Percentiles rank a stretch among this genome's conserved stretches.
Conservation (phyloP, 1,284 basidiomycete genomes). For the Leccinum insolens region DNA sequence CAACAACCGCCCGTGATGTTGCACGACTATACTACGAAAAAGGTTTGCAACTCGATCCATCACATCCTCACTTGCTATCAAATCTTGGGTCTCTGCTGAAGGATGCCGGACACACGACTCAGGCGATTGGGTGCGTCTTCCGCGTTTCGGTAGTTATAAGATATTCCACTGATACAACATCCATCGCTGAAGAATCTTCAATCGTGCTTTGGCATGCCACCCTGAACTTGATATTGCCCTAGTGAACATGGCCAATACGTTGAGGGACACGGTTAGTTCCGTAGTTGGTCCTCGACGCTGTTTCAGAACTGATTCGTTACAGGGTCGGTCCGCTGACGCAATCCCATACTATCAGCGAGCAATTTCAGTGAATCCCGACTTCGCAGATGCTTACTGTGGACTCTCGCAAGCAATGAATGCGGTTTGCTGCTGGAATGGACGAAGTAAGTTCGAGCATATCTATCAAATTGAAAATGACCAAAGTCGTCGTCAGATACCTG, state of each 20-base stretch:
- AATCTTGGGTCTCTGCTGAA: slow-evolving; percentile 65
- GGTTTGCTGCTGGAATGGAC: slow-evolving; percentile 59
- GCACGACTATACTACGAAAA: slow-evolving; percentile 58
- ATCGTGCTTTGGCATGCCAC: slow-evolving; percentile 51
- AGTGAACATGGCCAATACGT: slow-evolving; percentile 63
- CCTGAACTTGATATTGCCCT: slow-evolving; percentile 64
- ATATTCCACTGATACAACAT: slow-evolving; percentile 10
- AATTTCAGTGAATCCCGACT: slow-evolving; percentile 51
- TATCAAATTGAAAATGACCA: slow-evolving; percentile 22
- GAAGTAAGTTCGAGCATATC: slow-evolving; percentile 33
- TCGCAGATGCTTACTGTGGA: slow-evolving; percentile 62
- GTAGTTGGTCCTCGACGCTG: background rate
- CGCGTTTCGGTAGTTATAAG: background rate
- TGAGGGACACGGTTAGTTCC: slow-evolving; percentile 49
- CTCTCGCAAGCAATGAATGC: slow-evolving; percentile 54
- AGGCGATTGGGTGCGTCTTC: slow-evolving; percentile 50
- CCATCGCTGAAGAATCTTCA: slow-evolving; percentile 20
- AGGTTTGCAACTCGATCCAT: slow-evolving; percentile 55
- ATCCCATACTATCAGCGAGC: slow-evolving; percentile 59
- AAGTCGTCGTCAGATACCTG: slow-evolving; percentile 37
- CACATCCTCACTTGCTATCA: slow-evolving; percentile 62
- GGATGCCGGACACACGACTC: slow-evolving; percentile 53
- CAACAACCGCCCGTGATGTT: slow-evolving; percentile 39
- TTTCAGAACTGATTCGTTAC: slow-evolving; percentile 6
- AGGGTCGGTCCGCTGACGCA: slow-evolving; percentile 55